Conservation (phyloP, 176 grass and related monocot genomes). For the Aegilops speltoides region DNA sequence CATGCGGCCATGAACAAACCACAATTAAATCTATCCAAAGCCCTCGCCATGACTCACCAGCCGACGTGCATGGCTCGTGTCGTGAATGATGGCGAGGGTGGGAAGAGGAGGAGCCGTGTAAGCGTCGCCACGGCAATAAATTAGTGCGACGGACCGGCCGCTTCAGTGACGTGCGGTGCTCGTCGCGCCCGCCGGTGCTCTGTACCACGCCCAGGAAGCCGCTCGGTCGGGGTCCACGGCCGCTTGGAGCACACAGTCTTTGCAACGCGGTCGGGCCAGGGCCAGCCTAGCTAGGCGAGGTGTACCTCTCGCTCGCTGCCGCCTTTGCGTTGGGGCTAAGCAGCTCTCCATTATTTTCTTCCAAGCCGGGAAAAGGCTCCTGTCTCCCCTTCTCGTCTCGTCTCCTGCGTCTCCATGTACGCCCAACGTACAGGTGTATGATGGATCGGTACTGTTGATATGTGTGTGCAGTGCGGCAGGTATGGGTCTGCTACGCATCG, state of each 20-base stretch:
- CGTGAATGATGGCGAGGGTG: neutral
- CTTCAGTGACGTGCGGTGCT: conserved; percentile 16
- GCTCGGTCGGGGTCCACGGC: neutral
- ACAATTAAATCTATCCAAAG: no score
- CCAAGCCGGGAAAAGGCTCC: neutral
- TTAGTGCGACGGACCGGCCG: neutral
- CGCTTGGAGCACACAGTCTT: neutral
- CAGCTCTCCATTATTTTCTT: neutral
- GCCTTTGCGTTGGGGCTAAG: conserved; percentile 24
- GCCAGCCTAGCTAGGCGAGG: neutral
- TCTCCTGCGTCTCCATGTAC: neutral
- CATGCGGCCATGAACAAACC: neutral
- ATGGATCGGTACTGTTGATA: neutral
- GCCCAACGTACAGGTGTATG: neutral
- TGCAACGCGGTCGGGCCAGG: neutral
- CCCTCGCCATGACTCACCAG: neutral
- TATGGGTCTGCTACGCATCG: neutral
- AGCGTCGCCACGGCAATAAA: conserved; percentile 11
- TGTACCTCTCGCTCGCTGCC: neutral
- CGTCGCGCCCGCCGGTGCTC: neutral
- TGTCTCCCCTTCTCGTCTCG: neutral
- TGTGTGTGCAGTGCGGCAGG: neutral
- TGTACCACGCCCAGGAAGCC: neutral
- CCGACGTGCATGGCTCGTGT: conserved; percentile 9
- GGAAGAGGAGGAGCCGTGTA: neutral